Base-by-base conservation (phyloP, 2,329 filamentous ascomycete species). In the Colletotrichum paranaense region DNA sequence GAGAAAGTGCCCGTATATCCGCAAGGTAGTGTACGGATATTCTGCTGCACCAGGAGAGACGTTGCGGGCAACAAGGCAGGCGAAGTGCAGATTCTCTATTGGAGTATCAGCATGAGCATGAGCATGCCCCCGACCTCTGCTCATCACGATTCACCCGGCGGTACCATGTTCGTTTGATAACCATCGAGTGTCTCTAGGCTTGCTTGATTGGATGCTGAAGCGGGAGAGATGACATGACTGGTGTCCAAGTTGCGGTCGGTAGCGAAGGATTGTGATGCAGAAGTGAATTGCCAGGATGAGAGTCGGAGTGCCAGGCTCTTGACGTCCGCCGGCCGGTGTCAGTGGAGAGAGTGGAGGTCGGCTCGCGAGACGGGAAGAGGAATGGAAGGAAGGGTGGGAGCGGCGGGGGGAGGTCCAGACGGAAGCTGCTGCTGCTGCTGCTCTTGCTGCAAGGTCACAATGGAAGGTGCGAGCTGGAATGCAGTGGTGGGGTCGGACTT, bases 201-300 rank as follows among this genome's bases (percentile, higher is more conserved):
- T 19, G 16, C 16, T 62, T 52, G 49, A 52, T 72, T 62, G 57
- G 65, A 28, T n/a, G 12, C 24, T 24, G 49, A 28, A 46, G 42
- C 14, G 30, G 46, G 35, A 11, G 8, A 53, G 3, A 55, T 55
- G 42, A 53, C 4, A 55, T 55, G 42, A 58, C 52, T 57, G 28
- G 35, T 35, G 60, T 72, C 59, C 38, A 28, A 62, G 35, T 67
- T 49, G 57, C 46, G n/a, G n/a, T 49, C 35, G 19, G 26, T 26
- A 2, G 62, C 26, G 46, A 73, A 73, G 35, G 53, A 60, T 59
- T 55, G 59, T 42, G 30, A 64, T 69, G 70, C 22, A 70, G 66
- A 62, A 24, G 30, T 38, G 58, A 42, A 19, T n/a, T 19, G n/a
- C 56, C 28, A 28, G 35, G 52, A 28, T 22, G 63, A 26, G 16